A percentile compares a stretch with the other conserved stretches of the same genome.
Evolutionary conservation across 306 rosid genomes (phyloP).

Genomic region (Rosa persica): DNA sequence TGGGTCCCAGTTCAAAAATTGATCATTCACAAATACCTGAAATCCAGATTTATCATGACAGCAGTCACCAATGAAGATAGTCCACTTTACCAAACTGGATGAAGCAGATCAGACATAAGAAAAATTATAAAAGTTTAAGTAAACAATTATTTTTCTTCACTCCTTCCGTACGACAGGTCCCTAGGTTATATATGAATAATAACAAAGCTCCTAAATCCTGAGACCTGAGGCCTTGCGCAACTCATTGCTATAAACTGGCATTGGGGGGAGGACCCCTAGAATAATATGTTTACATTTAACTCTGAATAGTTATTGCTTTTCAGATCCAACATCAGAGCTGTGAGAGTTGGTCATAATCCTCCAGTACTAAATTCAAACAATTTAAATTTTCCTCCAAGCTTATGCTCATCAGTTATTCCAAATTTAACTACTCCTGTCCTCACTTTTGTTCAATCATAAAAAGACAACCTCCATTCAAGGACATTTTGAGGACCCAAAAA

Average conservation of each 20-base stretch:
- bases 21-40: constrained; percentile 92
- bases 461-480: not conserved
- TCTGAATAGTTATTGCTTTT: too few relatives aligned
- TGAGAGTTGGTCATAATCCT: not conserved
- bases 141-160: not conserved
- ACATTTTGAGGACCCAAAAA: not conserved
- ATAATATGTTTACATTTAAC: too few relatives aligned
- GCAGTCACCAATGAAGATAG: not conserved
- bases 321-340: not conserved
- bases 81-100: not conserved
- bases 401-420: not conserved
- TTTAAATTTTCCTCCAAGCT: not conserved
- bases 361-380: not conserved
- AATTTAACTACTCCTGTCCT: not conserved
- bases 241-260: too few relatives aligned
- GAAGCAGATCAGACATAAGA: not conserved
- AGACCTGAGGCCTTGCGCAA: not conserved
- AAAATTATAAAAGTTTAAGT: not conserved
- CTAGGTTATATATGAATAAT: not conserved
- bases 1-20: constrained; percentile 88
- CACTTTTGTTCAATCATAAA: not conserved
- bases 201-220: not conserved
- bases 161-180: not conserved
- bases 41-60: constrained; percentile 16
- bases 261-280: too few relatives aligned